Conservation (phyloP, 1,139 yeast species). For the Yamadazyma kanchanaburiensis region DNA sequence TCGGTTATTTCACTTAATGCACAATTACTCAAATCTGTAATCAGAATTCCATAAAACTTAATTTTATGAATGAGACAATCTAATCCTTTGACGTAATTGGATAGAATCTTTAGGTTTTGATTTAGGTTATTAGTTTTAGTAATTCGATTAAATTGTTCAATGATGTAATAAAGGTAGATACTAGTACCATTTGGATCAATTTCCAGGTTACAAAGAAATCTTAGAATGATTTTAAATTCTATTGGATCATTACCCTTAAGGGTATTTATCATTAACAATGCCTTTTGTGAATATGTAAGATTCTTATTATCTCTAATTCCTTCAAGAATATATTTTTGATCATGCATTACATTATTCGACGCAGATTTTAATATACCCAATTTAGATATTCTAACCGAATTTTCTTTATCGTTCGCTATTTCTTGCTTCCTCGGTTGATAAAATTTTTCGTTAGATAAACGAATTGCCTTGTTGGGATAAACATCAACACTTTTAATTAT, state of each 20-base stretch:
- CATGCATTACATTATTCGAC: not conserved
- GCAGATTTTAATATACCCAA: too few species aligned
- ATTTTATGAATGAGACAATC: slow-evolving; percentile 7
- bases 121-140: slow-evolving; percentile 3
- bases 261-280: slow-evolving; percentile 5
- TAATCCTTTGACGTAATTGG: slow-evolving; percentile 5
- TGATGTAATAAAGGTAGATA: too few species aligned
- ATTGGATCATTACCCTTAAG: slow-evolving; percentile 7
- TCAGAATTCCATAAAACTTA: slow-evolving; percentile 2
- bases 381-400: slow-evolving; percentile 3
- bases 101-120: slow-evolving; percentile 4
- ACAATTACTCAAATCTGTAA: not conserved
- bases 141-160: slow-evolving; percentile 5
- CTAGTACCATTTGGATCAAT: slow-evolving; percentile 5
- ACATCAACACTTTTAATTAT: not conserved
- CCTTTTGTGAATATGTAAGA: slow-evolving; percentile 2
- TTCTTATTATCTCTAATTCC: slow-evolving; percentile 8
- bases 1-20: not conserved
- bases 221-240: slow-evolving; percentile 5
- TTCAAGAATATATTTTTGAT: slow-evolving; percentile 12
- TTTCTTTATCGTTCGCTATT: too few species aligned
- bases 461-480: too few species aligned
- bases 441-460: too few species aligned
- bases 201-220: slow-evolving; percentile 3
- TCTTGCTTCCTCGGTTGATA: too few species aligned